These are phyloP conservation scores for Colletotrichum siamense DNA, from an alignment of 2,329 filamentous ascomycete species.

Conservation along the genomic window DNA sequence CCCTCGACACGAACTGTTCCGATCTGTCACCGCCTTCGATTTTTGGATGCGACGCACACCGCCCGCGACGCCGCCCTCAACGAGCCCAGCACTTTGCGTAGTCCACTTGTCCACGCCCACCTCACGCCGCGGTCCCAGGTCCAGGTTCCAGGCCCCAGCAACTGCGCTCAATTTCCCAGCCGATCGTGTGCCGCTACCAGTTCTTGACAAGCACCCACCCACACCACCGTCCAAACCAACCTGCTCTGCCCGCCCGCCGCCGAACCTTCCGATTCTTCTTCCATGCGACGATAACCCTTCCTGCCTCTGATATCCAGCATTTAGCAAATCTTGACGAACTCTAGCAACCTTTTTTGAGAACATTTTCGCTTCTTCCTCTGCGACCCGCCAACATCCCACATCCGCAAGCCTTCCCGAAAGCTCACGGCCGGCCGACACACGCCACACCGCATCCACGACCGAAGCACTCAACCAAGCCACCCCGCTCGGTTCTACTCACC, in stretches of 20 bases:
- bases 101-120: not conserved
- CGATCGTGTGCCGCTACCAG: not conserved
- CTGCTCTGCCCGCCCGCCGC: not conserved
- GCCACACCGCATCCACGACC: slow-evolving; percentile 7
- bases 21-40: slow-evolving; percentile 18
- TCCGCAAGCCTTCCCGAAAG: not conserved
- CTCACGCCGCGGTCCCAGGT: not conserved
- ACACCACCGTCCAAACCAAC: slow-evolving; percentile 2
- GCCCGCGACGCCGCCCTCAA: not conserved
- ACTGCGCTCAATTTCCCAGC: slow-evolving; percentile 5
- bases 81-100: not conserved
- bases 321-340: not conserved
- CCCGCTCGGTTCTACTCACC: not conserved
- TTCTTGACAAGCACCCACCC: not conserved
- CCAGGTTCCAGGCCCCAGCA: not conserved
- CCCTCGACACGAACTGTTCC: slow-evolving; percentile 1
- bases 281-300: not conserved
- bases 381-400: not conserved
- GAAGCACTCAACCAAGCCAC: not conserved
- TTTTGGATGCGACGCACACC: slow-evolving; percentile 11
- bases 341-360: not conserved
- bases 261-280: not conserved
- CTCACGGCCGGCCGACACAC: not conserved
- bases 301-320: not conserved
- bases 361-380: not conserved